Evolutionary conservation across 768 basidiomycete genomes (phyloP), one percentile per base, ranked within the genome.

Genomic region (Phaffia tasmanica): DNA sequence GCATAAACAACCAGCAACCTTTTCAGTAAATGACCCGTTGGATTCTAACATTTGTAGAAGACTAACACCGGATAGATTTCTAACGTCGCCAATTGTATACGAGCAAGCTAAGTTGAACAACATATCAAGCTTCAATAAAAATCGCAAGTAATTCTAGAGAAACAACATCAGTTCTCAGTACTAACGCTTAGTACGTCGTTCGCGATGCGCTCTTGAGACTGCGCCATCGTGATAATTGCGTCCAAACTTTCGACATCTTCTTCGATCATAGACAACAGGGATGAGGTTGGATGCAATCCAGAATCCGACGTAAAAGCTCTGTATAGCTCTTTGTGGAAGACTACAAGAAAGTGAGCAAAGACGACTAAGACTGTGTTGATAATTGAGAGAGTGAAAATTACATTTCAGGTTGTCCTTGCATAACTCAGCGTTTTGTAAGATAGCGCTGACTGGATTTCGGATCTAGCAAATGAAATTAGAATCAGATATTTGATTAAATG

Each of bases 171-270:
- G 11, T 42, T 11, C 11, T 42, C 6, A 42, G 35, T 42, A 42
- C 35, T 42, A 5, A 42, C 35, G 23, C 78, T 77, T n/a, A 79
- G 72, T 1, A 79, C 76, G 65, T 79, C 79, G 64, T 79, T 78
- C 42, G 76, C 74, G 32, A 79, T 79, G 51, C 76, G 68, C 59
- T 77, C 76, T 69, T 78, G 78, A 15, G 74, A 70, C 57, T 77
- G 64, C 15, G 75, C 75, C 72, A 77, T 78, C 54, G 76, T 73
- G 63, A 77, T 76, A 57, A 79, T 79, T 49, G 77, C 73, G 58
- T 79, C 77, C 51, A 78, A 69, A 3, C 74, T 72, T 46, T 77
- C 73, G 30, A 75, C 54, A 62, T 75, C 74, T 54, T 75, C 74
- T 6, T 73, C 74, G 18, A 75, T 68, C 53, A 61, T 57, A 30